Conservation (phyloP, 495 filamentous ascomycete species). For the Aspergillus mulundensis region DNA sequence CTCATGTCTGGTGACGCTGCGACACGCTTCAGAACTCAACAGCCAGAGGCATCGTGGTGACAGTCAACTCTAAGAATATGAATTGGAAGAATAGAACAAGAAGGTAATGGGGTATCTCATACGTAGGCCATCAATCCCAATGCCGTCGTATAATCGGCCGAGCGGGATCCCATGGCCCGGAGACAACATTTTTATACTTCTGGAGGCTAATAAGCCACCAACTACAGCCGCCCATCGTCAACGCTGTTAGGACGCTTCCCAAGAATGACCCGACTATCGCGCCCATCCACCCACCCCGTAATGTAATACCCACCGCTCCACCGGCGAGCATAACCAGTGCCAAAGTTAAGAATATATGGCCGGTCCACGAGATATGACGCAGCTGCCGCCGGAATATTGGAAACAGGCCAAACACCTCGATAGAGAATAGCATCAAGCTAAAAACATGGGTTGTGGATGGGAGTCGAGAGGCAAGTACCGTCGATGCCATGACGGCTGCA, state of each 20-base stretch:
- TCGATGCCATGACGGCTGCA: slow-evolving; percentile 90
- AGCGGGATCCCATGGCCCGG: slow-evolving; percentile 96
- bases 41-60: background rate
- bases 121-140: slow-evolving; percentile 45
- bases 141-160: slow-evolving; percentile 67
- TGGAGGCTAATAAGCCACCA: slow-evolving; percentile 98
- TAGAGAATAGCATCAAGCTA: slow-evolving; percentile 88
- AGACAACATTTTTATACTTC: slow-evolving; percentile 99
- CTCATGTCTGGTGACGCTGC: background rate
- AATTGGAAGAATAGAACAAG: background rate
- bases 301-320: slow-evolving; percentile 68
- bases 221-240: slow-evolving; percentile 88
- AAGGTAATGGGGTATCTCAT: background rate
- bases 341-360: slow-evolving; percentile 73
- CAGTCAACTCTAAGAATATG: background rate
- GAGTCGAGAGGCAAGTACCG: slow-evolving; percentile 83
- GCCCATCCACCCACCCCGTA: slow-evolving; percentile 71
- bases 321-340: slow-evolving; percentile 75
- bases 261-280: slow-evolving; percentile 69
- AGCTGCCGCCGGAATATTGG: slow-evolving; percentile 89
- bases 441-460: slow-evolving; percentile 92
- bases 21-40: background rate
- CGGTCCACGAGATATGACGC: slow-evolving; percentile 75
- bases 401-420: slow-evolving; percentile 95
- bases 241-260: slow-evolving; percentile 60